Evolutionary conservation across 108 stramenopile genomes (phyloP).

Genomic region (Epithemia pelagica): DNA sequence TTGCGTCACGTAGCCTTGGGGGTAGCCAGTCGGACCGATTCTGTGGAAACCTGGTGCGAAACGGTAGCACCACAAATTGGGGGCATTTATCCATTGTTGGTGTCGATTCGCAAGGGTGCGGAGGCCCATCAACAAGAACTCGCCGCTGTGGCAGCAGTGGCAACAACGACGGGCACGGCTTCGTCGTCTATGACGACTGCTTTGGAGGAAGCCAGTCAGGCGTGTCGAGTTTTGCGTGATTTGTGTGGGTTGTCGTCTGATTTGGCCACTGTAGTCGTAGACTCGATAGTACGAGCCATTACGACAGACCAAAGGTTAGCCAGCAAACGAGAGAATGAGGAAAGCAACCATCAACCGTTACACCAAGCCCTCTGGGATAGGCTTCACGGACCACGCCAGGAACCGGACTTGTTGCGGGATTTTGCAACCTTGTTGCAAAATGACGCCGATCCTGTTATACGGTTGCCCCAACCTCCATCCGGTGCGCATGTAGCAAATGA

Average conservation of each 20-base stretch:
- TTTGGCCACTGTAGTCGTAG: slow-evolving; percentile 66
- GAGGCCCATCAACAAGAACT: slow-evolving; percentile 13
- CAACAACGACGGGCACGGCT: neutral
- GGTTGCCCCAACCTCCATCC: slow-evolving; percentile 1
- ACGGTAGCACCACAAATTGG: slow-evolving; percentile 17
- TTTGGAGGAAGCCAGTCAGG: slow-evolving; percentile 51
- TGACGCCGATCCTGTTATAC: slow-evolving; percentile 33
- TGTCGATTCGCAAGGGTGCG: slow-evolving; percentile 68
- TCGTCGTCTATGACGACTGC: slow-evolving; percentile 4
- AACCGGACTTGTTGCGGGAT: slow-evolving; percentile 22
- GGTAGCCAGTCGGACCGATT: neutral
- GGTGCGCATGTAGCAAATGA: slow-evolving; percentile 10
- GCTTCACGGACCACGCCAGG: too few species aligned
- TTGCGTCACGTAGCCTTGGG: neutral
- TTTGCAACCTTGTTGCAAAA: slow-evolving; percentile 54
- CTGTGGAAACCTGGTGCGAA: neutral
- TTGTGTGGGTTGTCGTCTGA: slow-evolving; percentile 65
- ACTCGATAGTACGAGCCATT: slow-evolving; percentile 64
- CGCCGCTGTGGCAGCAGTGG: slow-evolving; percentile 7
- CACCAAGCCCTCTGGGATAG: too few species aligned
- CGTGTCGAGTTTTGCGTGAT: slow-evolving; percentile 67
- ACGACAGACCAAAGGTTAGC: slow-evolving; percentile 14
- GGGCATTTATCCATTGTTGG: slow-evolving; percentile 61
- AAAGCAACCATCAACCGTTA: neutral
- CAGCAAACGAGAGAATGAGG: too few species aligned